A percentile compares a stretch with the other conserved stretches of the same genome.
Evolutionary conservation across 1,139 yeast genomes (phyloP).

Genomic region (Schwanniomyces etchellsii): DNA sequence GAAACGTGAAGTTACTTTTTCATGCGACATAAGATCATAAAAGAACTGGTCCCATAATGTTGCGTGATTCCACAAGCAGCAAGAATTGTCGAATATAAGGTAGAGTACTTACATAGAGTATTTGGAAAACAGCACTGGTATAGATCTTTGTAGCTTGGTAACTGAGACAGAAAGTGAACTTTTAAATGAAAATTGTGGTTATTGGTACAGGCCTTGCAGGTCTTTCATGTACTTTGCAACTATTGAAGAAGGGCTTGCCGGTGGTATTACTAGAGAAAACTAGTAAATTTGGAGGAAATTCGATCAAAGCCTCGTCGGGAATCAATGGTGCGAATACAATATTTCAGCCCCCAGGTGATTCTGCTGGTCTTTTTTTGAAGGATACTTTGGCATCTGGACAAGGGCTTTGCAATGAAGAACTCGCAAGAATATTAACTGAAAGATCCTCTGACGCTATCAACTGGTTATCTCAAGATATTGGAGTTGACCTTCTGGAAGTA

Average conservation of each 20-base stretch:
- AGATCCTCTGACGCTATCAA: slow-evolving; percentile 25
- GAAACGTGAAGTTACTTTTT: no score
- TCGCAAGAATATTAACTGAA: slow-evolving; percentile 21
- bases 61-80: no score
- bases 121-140: no score
- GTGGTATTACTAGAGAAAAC: slow-evolving; percentile 29
- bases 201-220: slow-evolving; percentile 37
- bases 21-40: no score
- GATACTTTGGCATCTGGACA: slow-evolving; percentile 31
- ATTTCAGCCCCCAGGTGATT: slow-evolving; percentile 20
- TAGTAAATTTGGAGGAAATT: slow-evolving; percentile 29
- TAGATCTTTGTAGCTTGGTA: background rate
- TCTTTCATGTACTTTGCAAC: slow-evolving; percentile 22
- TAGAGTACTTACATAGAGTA: no score
- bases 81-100: no score
- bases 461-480: slow-evolving; percentile 22
- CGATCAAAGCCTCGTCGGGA: slow-evolving; percentile 36
- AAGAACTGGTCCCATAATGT: no score
- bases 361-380: slow-evolving; percentile 16
- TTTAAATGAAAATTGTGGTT: slow-evolving; percentile 14
- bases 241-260: slow-evolving; percentile 17
- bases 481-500: slow-evolving; percentile 24
- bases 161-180: background rate
- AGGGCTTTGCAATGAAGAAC: slow-evolving; percentile 17
- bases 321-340: slow-evolving; percentile 33